Evolutionary conservation across 1,284 basidiomycete genomes (phyloP), one percentile per base, ranked within the genome.

Genomic region (Rugosomyces carneus): DNA sequence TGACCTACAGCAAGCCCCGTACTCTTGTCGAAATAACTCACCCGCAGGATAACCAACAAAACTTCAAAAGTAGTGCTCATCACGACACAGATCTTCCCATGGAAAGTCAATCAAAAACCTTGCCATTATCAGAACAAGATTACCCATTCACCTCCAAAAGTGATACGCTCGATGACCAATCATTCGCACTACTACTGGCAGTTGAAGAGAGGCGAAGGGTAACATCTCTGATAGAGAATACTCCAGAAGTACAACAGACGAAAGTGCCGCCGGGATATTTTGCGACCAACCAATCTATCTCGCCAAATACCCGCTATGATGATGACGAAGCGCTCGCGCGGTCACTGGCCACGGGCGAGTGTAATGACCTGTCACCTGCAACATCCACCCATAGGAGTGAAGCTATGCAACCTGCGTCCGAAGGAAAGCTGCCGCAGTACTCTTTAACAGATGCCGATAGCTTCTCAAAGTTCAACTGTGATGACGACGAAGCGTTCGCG

Each of bases 291-390:
- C 21, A 19, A 15, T 3, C 5, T 1, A 8, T 15, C 11, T 16
- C 8, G 18, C 10, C 10, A 21, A 36, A 11, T 19, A 16, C 10
- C 11, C 24, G 16, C 20, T 37, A 31, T 36, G 42, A 26, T 16
- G 64, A 36, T 18, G 64, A 65, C 36, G 60, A 63, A 39, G 60
- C 57, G 0, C 56, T 62, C 37, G 61, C 44, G 15, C 31, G 38
- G 38, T 7, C 19, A 32, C 24, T 36, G 21, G 44, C 20, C 15
- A n/a, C 34, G 11, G 38, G 35, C 20, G 26, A 38, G 31, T 15
- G 20, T 6, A 13, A 37, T 18, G n/a, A 18, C 23, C 3, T 5
- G 24, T 5, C 20, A 4, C 11, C 29, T 26, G 10, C 5, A 26
- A 26, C 10, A 5, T 26, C 5, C 11, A 31, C 8, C 19, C 35